phyloP scores from a whole-genome alignment of 106 monocot genomes.

The Dendrobium huoshanense region DNA sequence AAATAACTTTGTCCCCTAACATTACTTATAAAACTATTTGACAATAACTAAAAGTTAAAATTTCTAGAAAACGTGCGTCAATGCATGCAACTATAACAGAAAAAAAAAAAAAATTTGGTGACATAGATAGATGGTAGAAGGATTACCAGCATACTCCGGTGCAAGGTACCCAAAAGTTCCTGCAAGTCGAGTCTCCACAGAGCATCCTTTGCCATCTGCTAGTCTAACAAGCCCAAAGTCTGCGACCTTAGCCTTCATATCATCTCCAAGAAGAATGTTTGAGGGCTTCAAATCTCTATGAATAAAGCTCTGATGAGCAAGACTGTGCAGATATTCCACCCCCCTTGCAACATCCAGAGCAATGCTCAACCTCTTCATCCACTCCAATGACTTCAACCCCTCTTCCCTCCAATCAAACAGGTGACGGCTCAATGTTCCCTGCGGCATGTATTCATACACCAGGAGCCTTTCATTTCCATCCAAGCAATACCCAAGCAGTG shows the following conservation, averaged over 20 bases:
- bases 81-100: neutral
- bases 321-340: slow-evolving; percentile 37
- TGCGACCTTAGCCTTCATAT: slow-evolving; percentile 49
- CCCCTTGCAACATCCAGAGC: slow-evolving; percentile 44
- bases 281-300: slow-evolving; percentile 47
- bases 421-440: slow-evolving; percentile 32
- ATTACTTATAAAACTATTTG: neutral
- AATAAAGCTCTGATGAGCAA: slow-evolving; percentile 46
- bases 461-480: slow-evolving; percentile 43
- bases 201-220: slow-evolving; percentile 33
- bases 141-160: slow-evolving; percentile 52
- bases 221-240: slow-evolving; percentile 45
- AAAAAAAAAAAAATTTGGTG: neutral
- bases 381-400: slow-evolving; percentile 29
- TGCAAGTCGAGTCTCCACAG: slow-evolving; percentile 35
- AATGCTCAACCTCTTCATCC: slow-evolving; percentile 43
- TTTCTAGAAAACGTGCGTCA: neutral
- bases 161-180: slow-evolving; percentile 51
- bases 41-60: neutral
- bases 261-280: slow-evolving; percentile 41
- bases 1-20: neutral
- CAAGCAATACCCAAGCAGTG: slow-evolving; percentile 43
- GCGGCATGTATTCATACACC: slow-evolving; percentile 51
- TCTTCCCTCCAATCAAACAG: slow-evolving; percentile 36
- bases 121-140: neutral